Base-by-base conservation (phyloP, 148 eudicot genomes). In the Cornus controversa region DNA sequence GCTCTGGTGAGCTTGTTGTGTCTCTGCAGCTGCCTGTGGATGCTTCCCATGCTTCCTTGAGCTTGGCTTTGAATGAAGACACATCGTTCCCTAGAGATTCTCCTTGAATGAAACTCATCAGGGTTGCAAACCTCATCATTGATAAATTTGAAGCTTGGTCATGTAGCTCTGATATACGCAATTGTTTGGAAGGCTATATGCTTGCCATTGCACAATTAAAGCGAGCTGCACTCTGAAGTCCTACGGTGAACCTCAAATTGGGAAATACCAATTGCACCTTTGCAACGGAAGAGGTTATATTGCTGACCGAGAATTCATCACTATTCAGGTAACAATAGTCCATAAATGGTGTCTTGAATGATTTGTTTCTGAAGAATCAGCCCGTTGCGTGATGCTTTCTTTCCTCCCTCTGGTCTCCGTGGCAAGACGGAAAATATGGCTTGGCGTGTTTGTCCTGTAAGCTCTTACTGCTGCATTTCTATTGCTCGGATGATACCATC, bases 1-100 rank as follows among this genome's bases (percentile, higher is more conserved):
- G 62, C 25, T 71, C 28, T 15, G 53, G 23, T 26, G 34, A 50
- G 8, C 14, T 13, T 24, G 34, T 45, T 11, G 45, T 13, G 60
- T 71, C 14, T 71, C 62, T 71, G 74, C 74, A 71, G 74, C 74
- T 66, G 37, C 18, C 14, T 47, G 6, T 47, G 74, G 23, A 70
- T 8, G 20, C 73, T 16, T 0, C 11, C 25, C 9, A 45, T 66
- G 37, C 69, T 66, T 66, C 37, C 69, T 66, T 66, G 36, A 25
- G 69, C 69, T 28, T 14, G 69, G 22, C 42, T 15, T 67, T 31
- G 23, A 67, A 67, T 7, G 70, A 67, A 31, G 37, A 67, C 23
- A 34, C 69, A 67, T 6, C 8, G 42, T 29, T 67, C 28, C 22
- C 36, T 27, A 4, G 37, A 15, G 14, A 26, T 15, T 11, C n/a